Conservation (phyloP, 371 early-diverging fungal genomes). For the Mortierella sp. region DNA sequence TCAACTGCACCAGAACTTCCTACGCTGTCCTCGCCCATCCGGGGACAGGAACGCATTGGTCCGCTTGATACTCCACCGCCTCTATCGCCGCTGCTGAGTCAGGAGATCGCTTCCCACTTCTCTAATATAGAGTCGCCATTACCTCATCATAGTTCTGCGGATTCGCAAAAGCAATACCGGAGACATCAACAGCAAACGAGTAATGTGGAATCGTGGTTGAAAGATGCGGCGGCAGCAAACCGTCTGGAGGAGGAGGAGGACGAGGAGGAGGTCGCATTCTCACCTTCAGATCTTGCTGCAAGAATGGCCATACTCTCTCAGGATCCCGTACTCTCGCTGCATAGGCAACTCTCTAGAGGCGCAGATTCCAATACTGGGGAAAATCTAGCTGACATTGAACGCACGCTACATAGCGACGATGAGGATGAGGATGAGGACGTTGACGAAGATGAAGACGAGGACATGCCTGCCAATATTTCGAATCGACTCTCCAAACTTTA, state of each 20-base stretch:
- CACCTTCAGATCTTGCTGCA: constrained; percentile 10
- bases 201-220: constrained; percentile 29
- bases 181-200: constrained; percentile 12
- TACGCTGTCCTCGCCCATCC: constrained; percentile 3
- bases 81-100: constrained; percentile 33
- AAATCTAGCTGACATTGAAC: background rate
- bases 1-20: constrained; percentile 18
- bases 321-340: background rate
- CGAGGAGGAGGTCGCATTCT: too few species aligned
- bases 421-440: constrained; percentile 27
- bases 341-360: constrained; percentile 2
- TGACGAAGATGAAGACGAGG: constrained; percentile 48
- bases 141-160: background rate
- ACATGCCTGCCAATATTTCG: constrained; percentile 29
- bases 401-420: constrained; percentile 6
- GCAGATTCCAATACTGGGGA: background rate
- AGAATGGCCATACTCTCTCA: constrained; percentile 15
- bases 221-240: background rate
- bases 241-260: too few species aligned
- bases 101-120: constrained; percentile 22
- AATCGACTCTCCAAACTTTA: constrained; percentile 46
- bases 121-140: background rate
- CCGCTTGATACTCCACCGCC: constrained; percentile 45
- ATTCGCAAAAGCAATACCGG: background rate
- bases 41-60: constrained; percentile 7